phyloP scores from a whole-genome alignment of 192 early-diverging fungal species.

The Martensiomyces pterosporus region DNA sequence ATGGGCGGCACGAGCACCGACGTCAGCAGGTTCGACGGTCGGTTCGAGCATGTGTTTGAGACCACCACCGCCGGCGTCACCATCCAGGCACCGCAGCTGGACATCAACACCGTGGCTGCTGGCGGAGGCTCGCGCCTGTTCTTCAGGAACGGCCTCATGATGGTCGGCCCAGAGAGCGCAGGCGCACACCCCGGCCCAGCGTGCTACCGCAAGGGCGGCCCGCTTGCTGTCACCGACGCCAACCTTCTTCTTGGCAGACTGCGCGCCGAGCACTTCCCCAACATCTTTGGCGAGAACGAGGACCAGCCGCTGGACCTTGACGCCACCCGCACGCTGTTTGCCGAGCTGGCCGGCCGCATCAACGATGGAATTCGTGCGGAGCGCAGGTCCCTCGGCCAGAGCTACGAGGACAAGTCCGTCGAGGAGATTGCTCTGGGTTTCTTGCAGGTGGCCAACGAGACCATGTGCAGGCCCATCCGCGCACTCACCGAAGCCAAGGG shows the following conservation, averaged over 20 bases:
- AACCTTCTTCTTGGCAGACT: conserved; percentile 88
- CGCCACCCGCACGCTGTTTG: conserved; percentile 61
- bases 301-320: conserved; percentile 72
- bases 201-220: conserved; percentile 93
- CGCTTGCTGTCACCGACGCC: conserved; percentile 90
- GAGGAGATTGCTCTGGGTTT: conserved; percentile 94
- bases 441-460: conserved; percentile 92
- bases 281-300: conserved; percentile 88
- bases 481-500: conserved; percentile 91
- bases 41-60: conserved; percentile 91
- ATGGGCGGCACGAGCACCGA: conserved; percentile 94
- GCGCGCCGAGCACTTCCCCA: conserved; percentile 81
- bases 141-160: conserved; percentile 90
- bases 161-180: conserved; percentile 89
- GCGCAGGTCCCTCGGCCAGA: conserved; percentile 14
- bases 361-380: conserved; percentile 53
- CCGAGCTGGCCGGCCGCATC: conserved; percentile 59
- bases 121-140: conserved; percentile 92
- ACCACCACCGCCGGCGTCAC: conserved; percentile 88
- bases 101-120: conserved; percentile 95
- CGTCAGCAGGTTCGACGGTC: conserved; percentile 87
- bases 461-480: conserved; percentile 93
- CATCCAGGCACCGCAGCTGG: conserved; percentile 93
- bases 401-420: conserved; percentile 52
- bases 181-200: conserved; percentile 93